These are phyloP conservation scores for Solanum gandarillasii DNA, from an alignment of 257 asterid species.

Conservation along the genomic window DNA sequence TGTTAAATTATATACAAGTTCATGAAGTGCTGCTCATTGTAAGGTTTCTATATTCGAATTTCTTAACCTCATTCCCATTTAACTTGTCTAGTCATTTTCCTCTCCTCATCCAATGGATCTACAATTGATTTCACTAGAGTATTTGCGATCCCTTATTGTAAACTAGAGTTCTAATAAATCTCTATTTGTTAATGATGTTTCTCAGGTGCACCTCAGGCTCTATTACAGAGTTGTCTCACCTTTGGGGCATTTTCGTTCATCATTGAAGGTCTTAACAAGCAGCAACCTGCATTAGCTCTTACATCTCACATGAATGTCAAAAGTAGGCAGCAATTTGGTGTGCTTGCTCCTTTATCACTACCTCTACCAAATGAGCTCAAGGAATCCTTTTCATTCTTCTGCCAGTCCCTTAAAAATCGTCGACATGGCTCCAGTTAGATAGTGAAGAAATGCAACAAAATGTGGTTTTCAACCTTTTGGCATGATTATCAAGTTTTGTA, in stretches of 20 bases:
- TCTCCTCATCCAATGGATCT: not conserved
- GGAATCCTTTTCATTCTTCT: slow-evolving; percentile 74
- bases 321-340: slow-evolving; percentile 25
- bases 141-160: not conserved
- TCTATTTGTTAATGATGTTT: not conserved
- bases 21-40: not conserved
- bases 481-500: not conserved
- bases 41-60: not conserved
- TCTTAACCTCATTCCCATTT: not conserved
- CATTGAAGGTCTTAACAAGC: slow-evolving; percentile 84
- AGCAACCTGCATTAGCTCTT: slow-evolving; percentile 76
- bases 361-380: slow-evolving; percentile 76
- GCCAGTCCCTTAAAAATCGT: slow-evolving; percentile 53
- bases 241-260: slow-evolving; percentile 91
- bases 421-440: not conserved
- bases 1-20: not conserved
- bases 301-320: slow-evolving; percentile 15
- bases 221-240: slow-evolving; percentile 82
- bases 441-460: not conserved
- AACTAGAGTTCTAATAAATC: not conserved
- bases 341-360: slow-evolving; percentile 68
- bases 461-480: not conserved
- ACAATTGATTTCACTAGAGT: not conserved
- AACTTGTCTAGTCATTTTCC: not conserved
- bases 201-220: slow-evolving; percentile 92